A percentile compares a stretch with the other conserved stretches of the same genome.
Conservation (phyloP, 2,329 filamentous ascomycete genomes). For the Pochonia chlamydosporia region DNA sequence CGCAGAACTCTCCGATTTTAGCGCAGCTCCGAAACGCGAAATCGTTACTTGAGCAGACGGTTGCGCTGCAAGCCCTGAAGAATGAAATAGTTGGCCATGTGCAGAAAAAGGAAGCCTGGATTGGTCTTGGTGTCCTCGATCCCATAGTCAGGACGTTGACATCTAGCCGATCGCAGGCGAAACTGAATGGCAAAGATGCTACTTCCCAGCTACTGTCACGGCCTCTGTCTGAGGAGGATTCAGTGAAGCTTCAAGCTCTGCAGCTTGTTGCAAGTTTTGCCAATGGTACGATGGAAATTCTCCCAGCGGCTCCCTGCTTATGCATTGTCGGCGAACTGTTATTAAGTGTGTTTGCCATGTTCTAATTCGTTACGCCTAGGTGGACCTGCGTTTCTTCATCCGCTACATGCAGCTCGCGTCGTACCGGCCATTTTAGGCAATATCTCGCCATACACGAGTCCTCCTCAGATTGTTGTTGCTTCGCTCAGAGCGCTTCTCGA, state of each 20-base stretch:
- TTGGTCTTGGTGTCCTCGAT: slow-evolving; percentile 63
- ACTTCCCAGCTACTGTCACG: slow-evolving; percentile 26
- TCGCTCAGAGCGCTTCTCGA: slow-evolving; percentile 70
- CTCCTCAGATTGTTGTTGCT: slow-evolving; percentile 62
- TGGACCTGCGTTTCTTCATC: slow-evolving; percentile 70
- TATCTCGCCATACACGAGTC: slow-evolving; percentile 59
- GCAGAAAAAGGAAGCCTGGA: slow-evolving; percentile 76
- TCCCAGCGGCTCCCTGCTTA: slow-evolving; percentile 1
- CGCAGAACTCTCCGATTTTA: slow-evolving; percentile 47
- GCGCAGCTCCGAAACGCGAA: slow-evolving; percentile 51
- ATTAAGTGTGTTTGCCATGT: background rate
- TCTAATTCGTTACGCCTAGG: slow-evolving; percentile 49
- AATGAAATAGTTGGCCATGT: slow-evolving; percentile 86
- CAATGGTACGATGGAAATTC: slow-evolving; percentile 54
- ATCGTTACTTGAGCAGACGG: slow-evolving; percentile 45
- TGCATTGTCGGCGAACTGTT: background rate
- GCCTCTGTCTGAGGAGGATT: slow-evolving; percentile 55
- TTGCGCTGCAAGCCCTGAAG: slow-evolving; percentile 68
- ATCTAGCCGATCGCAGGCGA: slow-evolving; percentile 24
- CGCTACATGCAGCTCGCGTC: slow-evolving; percentile 62
- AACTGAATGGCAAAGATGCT: slow-evolving; percentile 33
- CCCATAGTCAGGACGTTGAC: slow-evolving; percentile 45
- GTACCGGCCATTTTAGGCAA: slow-evolving; percentile 66
- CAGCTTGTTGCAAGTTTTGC: slow-evolving; percentile 82
- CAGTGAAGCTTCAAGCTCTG: slow-evolving; percentile 69